Evolutionary conservation across 2,329 filamentous ascomycete species (phyloP), one percentile per base, ranked within the genome.

Genomic region (Penicillium sp.): DNA sequence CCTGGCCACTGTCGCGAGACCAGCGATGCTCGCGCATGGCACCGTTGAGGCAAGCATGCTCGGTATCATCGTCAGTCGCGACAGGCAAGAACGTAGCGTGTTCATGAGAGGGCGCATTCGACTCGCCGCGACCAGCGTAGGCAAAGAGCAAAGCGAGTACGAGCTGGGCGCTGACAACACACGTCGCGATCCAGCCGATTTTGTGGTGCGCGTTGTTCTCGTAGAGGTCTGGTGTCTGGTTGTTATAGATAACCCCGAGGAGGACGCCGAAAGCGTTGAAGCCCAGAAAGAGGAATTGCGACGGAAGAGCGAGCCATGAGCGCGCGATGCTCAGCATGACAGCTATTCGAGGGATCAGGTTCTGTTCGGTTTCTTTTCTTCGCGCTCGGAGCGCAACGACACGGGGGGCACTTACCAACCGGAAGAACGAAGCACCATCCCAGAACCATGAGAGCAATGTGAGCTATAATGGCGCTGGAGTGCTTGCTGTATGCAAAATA

Each of bases 191-290:
- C 93, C 93, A 97, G 53, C 92, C 92, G 42, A 93, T 82, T 72
- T 89, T 92, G 77, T 92, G 87, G 72, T 97, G 92, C n/a, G 88
- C 84, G 69, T 96, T 96, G 69, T 89, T 87, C 32, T 86, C 86
- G 71, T 96, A 97, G 22, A 97, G 78, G 69, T 96, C 90, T 1
- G 92, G 91, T 0, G 91, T 96, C 61, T 83, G 85, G 56, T 83
- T 81, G 71, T 94, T 91, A 78, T 96, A 96, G 34, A 90, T 77
- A 48, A 84, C 81, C 8, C 84, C 85, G 26, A 89, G 70, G 14
- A 90, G 67, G 24, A 92, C 63, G 18, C 87, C 89, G 2, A 87
- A 63, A 3, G 79, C 81, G 69, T 92, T 90, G 35, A 81, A 70
- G 1, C 80, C 75, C 42, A 89, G 72, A 71, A 93, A 92, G 9